phyloP scores from a whole-genome alignment of 1,284 basidiomycete species.

The Marasmius sp. region DNA sequence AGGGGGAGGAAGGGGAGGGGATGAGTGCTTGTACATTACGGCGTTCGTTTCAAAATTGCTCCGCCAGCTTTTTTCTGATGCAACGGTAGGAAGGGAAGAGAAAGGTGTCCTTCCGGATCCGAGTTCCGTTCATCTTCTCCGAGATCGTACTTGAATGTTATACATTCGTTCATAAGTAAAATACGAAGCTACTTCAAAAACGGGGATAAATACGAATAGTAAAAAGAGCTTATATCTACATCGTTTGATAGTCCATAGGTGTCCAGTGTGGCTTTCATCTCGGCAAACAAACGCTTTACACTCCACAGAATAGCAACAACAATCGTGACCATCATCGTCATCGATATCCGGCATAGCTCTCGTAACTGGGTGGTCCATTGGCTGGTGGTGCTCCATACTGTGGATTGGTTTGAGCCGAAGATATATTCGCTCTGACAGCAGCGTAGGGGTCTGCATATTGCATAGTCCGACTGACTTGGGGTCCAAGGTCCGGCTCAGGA shows the following conservation, averaged over 20 bases:
- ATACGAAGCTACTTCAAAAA: background rate
- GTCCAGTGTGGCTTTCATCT: background rate
- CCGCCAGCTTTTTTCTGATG: too few relatives aligned
- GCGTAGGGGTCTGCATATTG: slow-evolving; percentile 83
- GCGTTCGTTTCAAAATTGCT: too few relatives aligned
- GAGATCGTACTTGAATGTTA: too few relatives aligned
- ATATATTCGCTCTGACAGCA: slow-evolving; percentile 62
- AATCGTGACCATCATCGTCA: slow-evolving; percentile 16
- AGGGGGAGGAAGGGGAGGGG: background rate
- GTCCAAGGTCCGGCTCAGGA: slow-evolving; percentile 39
- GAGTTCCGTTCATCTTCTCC: too few relatives aligned
- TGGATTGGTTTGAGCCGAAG: slow-evolving; percentile 22
- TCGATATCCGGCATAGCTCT: slow-evolving; percentile 45
- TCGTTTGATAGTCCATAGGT: background rate
- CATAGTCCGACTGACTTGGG: slow-evolving; percentile 81
- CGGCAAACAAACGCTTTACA: background rate
- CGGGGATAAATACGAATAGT: slow-evolving; percentile 1
- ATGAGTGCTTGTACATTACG: too few relatives aligned
- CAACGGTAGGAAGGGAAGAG: too few relatives aligned
- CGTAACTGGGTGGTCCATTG: slow-evolving; percentile 46
- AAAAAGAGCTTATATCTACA: background rate
- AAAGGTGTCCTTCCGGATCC: too few relatives aligned
- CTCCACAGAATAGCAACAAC: background rate
- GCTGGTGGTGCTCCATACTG: slow-evolving; percentile 18
- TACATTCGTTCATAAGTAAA: background rate